These are phyloP conservation scores for Amanita molliuscula DNA, from an alignment of 768 basidiomycete genomes.

Conservation along the genomic window DNA sequence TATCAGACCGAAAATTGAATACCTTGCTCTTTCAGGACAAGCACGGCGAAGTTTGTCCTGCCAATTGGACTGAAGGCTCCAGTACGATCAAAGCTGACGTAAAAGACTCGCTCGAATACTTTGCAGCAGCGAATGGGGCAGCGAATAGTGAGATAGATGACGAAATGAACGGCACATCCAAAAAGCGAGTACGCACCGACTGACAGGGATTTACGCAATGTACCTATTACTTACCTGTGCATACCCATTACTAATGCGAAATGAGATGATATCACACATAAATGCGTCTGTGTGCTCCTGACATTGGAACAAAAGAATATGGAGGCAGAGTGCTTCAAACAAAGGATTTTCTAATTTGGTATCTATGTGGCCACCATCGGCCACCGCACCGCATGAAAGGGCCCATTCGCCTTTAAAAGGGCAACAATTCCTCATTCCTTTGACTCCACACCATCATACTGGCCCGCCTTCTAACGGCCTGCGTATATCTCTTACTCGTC, in stretches of 20 bases:
- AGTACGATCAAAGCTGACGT: constrained; percentile 82
- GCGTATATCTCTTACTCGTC: background rate
- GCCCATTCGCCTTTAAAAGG: background rate
- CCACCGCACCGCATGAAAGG: background rate
- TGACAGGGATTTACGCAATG: constrained; percentile 12
- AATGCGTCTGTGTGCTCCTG: too few relatives aligned
- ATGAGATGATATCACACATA: too few relatives aligned
- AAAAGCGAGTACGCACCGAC: constrained; percentile 51
- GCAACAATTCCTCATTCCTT: background rate
- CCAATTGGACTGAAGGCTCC: constrained; percentile 76
- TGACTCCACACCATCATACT: background rate
- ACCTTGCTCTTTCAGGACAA: constrained; percentile 42
- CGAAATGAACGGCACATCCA: constrained; percentile 21
- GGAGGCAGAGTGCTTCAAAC: background rate
- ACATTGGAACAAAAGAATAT: background rate
- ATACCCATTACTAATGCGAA: background rate
- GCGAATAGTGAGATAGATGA: background rate
- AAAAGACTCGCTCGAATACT: constrained; percentile 65
- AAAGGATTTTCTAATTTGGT: background rate
- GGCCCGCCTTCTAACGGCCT: background rate
- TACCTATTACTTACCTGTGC: too few relatives aligned
- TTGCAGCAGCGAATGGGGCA: constrained; percentile 24
- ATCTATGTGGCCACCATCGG: background rate
- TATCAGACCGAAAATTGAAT: background rate
- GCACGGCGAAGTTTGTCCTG: constrained; percentile 90